phyloP scores from a whole-genome alignment of 257 asterid species.

The Solanum lycopersicoides region DNA sequence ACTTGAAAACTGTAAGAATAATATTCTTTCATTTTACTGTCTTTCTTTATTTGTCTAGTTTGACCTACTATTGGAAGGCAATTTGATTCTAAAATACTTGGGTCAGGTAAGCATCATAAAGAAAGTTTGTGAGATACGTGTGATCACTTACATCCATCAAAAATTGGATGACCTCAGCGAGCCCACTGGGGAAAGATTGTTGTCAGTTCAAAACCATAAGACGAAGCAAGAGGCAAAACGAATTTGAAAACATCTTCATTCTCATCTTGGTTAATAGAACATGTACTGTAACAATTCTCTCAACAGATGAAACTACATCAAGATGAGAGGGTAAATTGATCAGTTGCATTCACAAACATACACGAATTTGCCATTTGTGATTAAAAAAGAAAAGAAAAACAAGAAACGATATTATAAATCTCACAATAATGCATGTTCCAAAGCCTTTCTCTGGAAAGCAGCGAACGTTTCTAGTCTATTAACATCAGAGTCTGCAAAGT shows the following conservation, averaged over 20 bases:
- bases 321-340: not conserved
- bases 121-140: not conserved
- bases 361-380: not conserved
- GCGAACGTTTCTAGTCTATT: constrained; percentile 64
- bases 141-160: constrained; percentile 60
- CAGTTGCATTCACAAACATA: not conserved
- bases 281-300: constrained; percentile 87
- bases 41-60: not conserved
- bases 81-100: not conserved
- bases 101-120: not conserved
- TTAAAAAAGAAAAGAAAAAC: not conserved
- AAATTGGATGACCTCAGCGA: constrained; percentile 78
- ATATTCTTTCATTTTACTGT: not conserved
- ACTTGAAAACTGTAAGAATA: not conserved
- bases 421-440: constrained; percentile 82
- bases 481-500: constrained; percentile 14
- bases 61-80: not conserved
- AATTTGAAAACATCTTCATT: constrained; percentile 77
- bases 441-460: constrained; percentile 63
- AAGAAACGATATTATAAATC: constrained; percentile 7
- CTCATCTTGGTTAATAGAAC: constrained; percentile 27
- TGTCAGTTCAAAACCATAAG: constrained; percentile 61
- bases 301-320: constrained; percentile 65
- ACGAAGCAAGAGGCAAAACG: constrained; percentile 56
- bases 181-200: constrained; percentile 59